These are phyloP conservation scores for Solanum virginianum DNA, from an alignment of 257 asterid species.

Conservation along the genomic window DNA sequence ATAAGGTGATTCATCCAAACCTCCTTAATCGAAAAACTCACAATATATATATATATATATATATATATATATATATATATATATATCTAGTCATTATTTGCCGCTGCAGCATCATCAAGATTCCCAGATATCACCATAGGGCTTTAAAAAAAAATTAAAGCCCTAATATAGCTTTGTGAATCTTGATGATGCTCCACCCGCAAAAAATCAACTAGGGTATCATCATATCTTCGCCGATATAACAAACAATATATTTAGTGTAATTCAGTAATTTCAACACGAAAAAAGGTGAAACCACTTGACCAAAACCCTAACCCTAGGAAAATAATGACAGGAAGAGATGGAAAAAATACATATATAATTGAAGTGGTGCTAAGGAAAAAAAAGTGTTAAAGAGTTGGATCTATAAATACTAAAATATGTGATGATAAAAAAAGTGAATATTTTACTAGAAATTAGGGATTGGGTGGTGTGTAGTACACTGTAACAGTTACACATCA, in stretches of 20 bases:
- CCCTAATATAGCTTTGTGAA: conserved; percentile 36
- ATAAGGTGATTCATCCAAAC: background rate
- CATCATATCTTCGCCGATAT: background rate
- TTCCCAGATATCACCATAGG: conserved; percentile 23
- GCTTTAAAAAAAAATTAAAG: background rate
- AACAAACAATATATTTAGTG: background rate
- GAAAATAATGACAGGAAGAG: background rate
- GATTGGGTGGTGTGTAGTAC: conserved; percentile 4
- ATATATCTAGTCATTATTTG: conserved; percentile 25
- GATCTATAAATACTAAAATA: background rate
- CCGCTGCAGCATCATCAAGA: conserved; percentile 90
- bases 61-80: background rate
- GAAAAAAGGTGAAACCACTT: background rate
- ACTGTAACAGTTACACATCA: conserved; percentile 40
- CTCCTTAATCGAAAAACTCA: background rate
- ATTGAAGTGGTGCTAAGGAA: background rate
- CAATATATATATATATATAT: background rate
- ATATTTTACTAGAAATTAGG: conserved; percentile 24
- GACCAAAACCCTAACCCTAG: background rate
- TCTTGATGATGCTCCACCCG: conserved; percentile 65
- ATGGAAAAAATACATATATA: background rate
- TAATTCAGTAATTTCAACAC: background rate
- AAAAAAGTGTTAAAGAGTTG: background rate
- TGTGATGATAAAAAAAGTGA: background rate
- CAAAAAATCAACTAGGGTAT: conserved; percentile 26